A percentile compares a stretch with the other conserved stretches of the same genome.
These are phyloP conservation scores for Penicillium silybi DNA, from an alignment of 495 filamentous ascomycete genomes.

Conservation along the genomic window DNA sequence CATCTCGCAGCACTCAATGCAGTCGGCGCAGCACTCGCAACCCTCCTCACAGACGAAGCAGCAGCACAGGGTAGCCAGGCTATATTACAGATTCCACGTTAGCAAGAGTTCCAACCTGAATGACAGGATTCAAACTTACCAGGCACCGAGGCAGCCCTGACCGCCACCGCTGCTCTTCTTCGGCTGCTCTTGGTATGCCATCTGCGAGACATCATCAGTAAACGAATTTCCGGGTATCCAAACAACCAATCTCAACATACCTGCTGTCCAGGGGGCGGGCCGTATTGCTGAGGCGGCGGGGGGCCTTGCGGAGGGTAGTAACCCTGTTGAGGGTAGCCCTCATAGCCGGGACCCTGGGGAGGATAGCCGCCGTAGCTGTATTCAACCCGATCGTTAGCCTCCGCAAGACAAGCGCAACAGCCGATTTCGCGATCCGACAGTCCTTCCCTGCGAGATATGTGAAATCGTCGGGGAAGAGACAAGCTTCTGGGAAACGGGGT, in stretches of 20 bases:
- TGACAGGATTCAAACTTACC: slow-evolving; percentile 34
- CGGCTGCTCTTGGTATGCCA: slow-evolving; percentile 29
- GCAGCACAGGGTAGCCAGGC: slow-evolving; percentile 69
- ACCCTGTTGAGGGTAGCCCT: slow-evolving; percentile 6
- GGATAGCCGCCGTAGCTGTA: slow-evolving; percentile 8
- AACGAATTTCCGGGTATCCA: too few relatives aligned
- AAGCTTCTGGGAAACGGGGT: too few relatives aligned
- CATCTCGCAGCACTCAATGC: slow-evolving; percentile 60
- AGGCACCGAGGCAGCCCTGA: slow-evolving; percentile 59
- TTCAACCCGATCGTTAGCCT: too few relatives aligned
- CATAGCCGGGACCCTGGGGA: neutral
- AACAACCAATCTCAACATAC: too few relatives aligned
- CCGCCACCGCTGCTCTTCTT: slow-evolving; percentile 45
- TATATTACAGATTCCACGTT: slow-evolving; percentile 14
- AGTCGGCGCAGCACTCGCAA: slow-evolving; percentile 73
- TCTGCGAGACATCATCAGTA: neutral
- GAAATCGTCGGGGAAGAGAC: too few relatives aligned
- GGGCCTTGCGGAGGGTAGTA: slow-evolving; percentile 12
- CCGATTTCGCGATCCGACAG: too few relatives aligned
- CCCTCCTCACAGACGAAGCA: slow-evolving; percentile 76
- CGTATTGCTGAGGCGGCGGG: slow-evolving; percentile 27
- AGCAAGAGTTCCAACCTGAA: slow-evolving; percentile 1
- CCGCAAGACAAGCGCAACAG: neutral
- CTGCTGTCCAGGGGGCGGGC: too few relatives aligned
- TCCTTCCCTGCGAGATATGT: too few relatives aligned